Percentiles rank a stretch among this genome's conserved stretches.
These are phyloP conservation scores for Excoecaria agallocha DNA, from an alignment of 345 rosid genomes.

Conservation along the genomic window DNA sequence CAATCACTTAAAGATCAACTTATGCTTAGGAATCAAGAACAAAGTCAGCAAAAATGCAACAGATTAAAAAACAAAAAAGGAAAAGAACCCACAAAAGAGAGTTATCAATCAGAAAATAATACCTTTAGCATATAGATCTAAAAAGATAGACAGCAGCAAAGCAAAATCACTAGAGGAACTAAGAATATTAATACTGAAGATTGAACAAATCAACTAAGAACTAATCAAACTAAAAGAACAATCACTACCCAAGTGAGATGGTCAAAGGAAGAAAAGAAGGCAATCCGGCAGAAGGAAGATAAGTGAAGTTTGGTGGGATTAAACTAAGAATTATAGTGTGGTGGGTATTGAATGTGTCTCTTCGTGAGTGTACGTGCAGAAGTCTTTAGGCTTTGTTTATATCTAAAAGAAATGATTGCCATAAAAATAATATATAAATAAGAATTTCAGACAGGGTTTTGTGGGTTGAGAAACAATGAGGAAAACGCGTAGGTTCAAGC, in stretches of 20 bases:
- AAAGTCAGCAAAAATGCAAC: conserved; percentile 14
- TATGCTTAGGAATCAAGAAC: not conserved
- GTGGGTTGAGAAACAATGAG: not conserved
- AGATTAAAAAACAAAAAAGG: not conserved
- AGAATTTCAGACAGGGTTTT: not conserved
- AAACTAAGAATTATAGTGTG: not conserved
- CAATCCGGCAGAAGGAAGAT: not conserved
- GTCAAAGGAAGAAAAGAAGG: not conserved
- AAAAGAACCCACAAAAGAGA: conserved; percentile 2
- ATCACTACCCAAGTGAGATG: not conserved
- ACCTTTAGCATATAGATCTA: conserved; percentile 3
- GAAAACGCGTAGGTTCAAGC: not conserved
- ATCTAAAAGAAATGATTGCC: not conserved
- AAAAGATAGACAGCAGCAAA: conserved; percentile 1
- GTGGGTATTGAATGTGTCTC: not conserved
- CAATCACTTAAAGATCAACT: not conserved
- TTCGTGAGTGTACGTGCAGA: conserved; percentile 2
- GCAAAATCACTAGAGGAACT: not conserved
- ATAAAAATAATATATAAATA: not conserved
- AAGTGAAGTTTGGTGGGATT: not conserved
- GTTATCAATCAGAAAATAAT: not conserved
- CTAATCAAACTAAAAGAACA: conserved; percentile 4
- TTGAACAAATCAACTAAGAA: conserved; percentile 6
- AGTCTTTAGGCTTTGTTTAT: not conserved
- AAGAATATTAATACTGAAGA: not conserved